Percentiles rank a stretch among this genome's conserved stretches.
phyloP scores from a whole-genome alignment of 306 rosid genomes.

The Trifolium repens region DNA sequence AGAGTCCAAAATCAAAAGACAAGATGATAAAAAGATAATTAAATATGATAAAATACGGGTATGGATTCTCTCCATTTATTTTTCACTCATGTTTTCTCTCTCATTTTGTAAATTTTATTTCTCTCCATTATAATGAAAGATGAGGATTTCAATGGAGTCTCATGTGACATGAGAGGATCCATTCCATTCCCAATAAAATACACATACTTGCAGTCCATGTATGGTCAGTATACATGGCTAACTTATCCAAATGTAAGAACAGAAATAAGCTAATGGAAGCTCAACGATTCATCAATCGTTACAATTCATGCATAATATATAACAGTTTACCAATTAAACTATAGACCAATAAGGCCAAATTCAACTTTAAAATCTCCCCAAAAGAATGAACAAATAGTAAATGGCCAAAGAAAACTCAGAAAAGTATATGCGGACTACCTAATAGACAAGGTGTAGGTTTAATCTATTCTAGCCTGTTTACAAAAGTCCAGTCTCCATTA shows the following conservation, averaged over 20 bases:
- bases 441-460: not conserved
- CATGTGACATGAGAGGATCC: no score
- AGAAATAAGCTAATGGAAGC: not conserved
- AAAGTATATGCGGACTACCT: not conserved
- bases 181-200: no score
- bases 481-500: not conserved
- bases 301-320: constrained; percentile 15
- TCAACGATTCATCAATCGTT: constrained; percentile 29
- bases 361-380: constrained; percentile 10
- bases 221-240: constrained; percentile 14
- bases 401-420: not conserved
- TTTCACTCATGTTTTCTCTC: no score
- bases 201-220: not conserved
- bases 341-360: constrained; percentile 22
- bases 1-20: constrained; percentile 24
- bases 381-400: not conserved
- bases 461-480: not conserved
- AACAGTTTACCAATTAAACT: constrained; percentile 23
- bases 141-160: no score
- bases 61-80: no score
- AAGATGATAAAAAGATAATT: constrained; percentile 1
- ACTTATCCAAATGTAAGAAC: constrained; percentile 1
- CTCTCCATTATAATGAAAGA: no score
- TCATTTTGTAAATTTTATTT: no score
- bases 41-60: no score